A percentile compares a stretch with the other conserved stretches of the same genome.
phyloP scores from a whole-genome alignment of 202 grass and related monocot genomes.

The Dendrocalamus latiflorus region DNA sequence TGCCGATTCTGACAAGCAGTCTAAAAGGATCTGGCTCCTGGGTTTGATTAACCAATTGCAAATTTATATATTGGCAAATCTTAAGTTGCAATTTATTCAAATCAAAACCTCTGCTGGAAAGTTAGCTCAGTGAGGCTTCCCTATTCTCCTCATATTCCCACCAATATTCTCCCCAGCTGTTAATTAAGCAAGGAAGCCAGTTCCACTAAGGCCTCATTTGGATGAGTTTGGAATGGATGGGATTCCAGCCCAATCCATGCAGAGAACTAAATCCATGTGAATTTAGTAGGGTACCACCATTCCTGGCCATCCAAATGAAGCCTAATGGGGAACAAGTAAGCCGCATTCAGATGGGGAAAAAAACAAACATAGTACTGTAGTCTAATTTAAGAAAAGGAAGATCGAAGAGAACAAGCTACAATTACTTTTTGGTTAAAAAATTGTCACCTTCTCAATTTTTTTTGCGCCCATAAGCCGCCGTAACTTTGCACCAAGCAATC shows the following conservation, averaged over 20 bases:
- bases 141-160: background rate
- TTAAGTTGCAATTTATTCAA: constrained; percentile 13
- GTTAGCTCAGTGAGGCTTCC: constrained; percentile 6
- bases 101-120: background rate
- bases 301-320: too few relatives aligned
- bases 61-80: background rate
- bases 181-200: background rate
- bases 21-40: background rate
- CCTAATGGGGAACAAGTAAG: background rate
- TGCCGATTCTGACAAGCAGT: background rate
- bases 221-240: background rate
- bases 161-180: background rate
- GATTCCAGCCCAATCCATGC: background rate
- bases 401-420: background rate
- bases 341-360: background rate
- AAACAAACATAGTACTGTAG: background rate
- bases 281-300: too few relatives aligned
- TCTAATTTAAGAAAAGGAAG: constrained; percentile 3
- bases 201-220: background rate
- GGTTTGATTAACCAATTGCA: background rate
- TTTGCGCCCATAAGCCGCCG: constrained; percentile 62
- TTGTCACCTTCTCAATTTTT: constrained; percentile 86
- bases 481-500: constrained; percentile 67
- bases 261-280: background rate
- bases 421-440: background rate